Percentiles rank a stretch among this genome's conserved stretches.
Evolutionary conservation across 2,329 filamentous ascomycete genomes (phyloP).

Genomic region (Hypocreales sp.): DNA sequence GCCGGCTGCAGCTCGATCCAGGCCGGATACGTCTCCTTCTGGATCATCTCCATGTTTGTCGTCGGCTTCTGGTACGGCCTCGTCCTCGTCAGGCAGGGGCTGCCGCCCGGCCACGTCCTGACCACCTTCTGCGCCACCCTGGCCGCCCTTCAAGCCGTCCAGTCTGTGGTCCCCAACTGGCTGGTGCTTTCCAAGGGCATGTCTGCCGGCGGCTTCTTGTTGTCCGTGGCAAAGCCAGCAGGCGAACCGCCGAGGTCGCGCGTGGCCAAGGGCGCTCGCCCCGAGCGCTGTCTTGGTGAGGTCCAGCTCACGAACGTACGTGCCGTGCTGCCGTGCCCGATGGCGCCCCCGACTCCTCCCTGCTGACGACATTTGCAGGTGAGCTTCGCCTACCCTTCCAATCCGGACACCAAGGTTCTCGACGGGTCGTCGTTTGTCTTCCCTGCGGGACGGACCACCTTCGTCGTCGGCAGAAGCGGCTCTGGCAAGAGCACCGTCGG

Average conservation of each 20-base stretch:
- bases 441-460: conserved; percentile 55
- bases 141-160: conserved; percentile 59
- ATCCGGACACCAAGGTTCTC: conserved; percentile 44
- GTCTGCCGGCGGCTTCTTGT: conserved; percentile 51
- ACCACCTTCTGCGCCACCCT: conserved; percentile 78
- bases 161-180: conserved; percentile 61
- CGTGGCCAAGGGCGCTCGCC: conserved; percentile 8
- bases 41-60: conserved; percentile 67
- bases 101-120: conserved; percentile 51
- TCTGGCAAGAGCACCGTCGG: conserved; percentile 86
- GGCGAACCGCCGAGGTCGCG: not conserved
- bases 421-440: conserved; percentile 52
- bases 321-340: conserved; percentile 1
- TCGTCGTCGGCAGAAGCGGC: conserved; percentile 73
- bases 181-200: conserved; percentile 67
- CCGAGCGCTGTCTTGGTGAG: conserved; percentile 41
- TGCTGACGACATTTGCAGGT: conserved; percentile 30
- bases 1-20: conserved; percentile 56
- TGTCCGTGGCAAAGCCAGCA: conserved; percentile 22
- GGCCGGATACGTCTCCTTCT: conserved; percentile 56
- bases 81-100: conserved; percentile 45
- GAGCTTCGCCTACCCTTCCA: conserved; percentile 69
- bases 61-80: conserved; percentile 84
- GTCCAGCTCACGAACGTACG: conserved; percentile 55
- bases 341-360: not conserved